phyloP scores from a whole-genome alignment of 225 moss, liverwort and hornwort species.

The Asterella californica region DNA sequence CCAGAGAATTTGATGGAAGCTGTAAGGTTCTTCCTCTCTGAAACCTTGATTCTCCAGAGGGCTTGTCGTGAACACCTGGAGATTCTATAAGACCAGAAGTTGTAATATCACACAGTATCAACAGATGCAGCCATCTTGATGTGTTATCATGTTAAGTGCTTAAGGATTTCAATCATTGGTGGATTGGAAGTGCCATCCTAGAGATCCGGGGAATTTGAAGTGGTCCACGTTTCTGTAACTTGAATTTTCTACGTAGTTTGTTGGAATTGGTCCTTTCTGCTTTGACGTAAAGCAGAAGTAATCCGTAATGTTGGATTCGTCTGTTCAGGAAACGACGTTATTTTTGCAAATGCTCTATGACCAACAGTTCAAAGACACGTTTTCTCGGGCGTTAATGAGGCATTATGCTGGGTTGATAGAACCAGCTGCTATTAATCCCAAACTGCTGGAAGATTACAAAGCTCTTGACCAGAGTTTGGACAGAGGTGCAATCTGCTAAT shows the following conservation, averaged over 20 bases:
- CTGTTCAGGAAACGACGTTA: conserved; percentile 81
- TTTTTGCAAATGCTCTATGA: conserved; percentile 97
- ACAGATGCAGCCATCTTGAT: not conserved
- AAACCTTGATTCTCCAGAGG: not conserved
- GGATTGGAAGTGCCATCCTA: too few relatives aligned
- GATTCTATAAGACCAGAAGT: not conserved
- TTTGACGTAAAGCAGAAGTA: not conserved
- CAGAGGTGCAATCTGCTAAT: conserved; percentile 54
- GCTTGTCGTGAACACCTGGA: not conserved
- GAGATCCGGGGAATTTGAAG: too few relatives aligned
- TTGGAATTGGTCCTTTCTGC: too few relatives aligned
- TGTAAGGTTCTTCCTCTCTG: conserved; percentile 47
- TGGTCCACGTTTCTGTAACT: too few relatives aligned
- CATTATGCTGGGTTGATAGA: conserved; percentile 70
- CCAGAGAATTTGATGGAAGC: conserved; percentile 84
- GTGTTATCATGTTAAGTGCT: too few relatives aligned
- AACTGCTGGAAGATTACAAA: conserved; percentile 56
- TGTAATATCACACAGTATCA: not conserved
- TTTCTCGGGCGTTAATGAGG: conserved; percentile 76
- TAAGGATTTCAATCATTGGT: too few relatives aligned
- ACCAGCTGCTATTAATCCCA: conserved; percentile 44
- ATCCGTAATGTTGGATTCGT: not conserved
- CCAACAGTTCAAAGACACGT: conserved; percentile 67
- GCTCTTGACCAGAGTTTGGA: conserved; percentile 84
- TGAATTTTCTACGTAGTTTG: too few relatives aligned